Evolutionary conservation across 179 eudicot genomes (phyloP), one percentile per base, ranked within the genome.

Genomic region (Silene vulgaris): DNA sequence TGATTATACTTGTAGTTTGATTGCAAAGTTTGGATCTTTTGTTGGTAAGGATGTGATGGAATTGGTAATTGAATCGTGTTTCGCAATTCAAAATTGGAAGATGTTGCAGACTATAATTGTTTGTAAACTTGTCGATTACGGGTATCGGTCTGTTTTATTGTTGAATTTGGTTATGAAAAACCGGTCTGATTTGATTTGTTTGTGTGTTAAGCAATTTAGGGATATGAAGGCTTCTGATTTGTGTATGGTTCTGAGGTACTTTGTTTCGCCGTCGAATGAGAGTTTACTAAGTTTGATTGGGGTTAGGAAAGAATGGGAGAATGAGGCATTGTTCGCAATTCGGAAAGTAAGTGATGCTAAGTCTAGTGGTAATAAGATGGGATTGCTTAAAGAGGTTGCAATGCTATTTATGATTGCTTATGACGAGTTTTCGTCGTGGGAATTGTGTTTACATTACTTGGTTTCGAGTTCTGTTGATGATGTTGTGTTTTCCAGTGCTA

Each of bases 251-350:
- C 71, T 94, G 82, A 91, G 77, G 85, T 91, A 86, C 60, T 91
- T 94, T 64, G 66, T 91, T 32, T 71, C 75, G 3, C 86, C 89
- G 0, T 75, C 89, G 0, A 78, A 80, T 50, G 89, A 85, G 19
- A 89, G 78, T 21, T 71, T 65, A 13, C n/a, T 37, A 67, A 81
- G 74, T 73, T 84, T 93, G 90, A 75, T 54, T 2, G 72, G 62
- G 68, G 83, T 91, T 72, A 88, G 90, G 87, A 73, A 80, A 72
- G 92, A 85, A 45, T 94, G 98, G 98, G 92, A 94, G 79, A 82
- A 74, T 13, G 88, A 94, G 63, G 90, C 90, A 0, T 71, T 77
- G 48, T 62, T 61, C 12, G 92, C 97, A 1, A 75, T 90, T 30
- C 81, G 85, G 20, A 86, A 76, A 79, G 80, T 81, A 3, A 81